Conservation (phyloP, 768 basidiomycete species). For the Phallus indusiatus region DNA sequence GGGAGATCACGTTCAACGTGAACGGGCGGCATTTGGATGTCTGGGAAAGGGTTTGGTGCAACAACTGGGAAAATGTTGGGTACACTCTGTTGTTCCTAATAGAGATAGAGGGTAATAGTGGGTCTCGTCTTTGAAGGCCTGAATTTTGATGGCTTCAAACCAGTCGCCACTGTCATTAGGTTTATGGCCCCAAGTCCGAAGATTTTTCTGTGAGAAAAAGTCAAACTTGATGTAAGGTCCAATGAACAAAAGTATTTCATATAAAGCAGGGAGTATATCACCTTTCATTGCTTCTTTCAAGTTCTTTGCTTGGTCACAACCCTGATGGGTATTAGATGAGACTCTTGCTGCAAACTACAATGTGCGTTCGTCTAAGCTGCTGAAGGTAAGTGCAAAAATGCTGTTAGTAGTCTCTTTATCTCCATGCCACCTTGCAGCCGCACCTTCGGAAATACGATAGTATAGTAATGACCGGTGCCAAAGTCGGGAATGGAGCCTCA, state of each 20-base stretch:
- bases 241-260: not conserved
- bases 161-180: not conserved
- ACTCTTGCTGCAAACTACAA: not conserved
- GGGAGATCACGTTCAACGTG: no score
- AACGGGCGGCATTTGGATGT: no score
- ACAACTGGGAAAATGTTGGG: no score
- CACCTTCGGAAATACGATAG: no score
- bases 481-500: not conserved
- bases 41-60: no score
- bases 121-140: no score
- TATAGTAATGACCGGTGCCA: not conserved
- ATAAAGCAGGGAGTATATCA: not conserved
- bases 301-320: not conserved
- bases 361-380: not conserved
- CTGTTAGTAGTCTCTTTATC: no score
- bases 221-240: not conserved
- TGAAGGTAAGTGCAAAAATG: not conserved
- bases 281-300: not conserved
- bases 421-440: no score
- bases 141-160: not conserved
- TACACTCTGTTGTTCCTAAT: no score
- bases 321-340: not conserved
- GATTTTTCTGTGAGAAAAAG: not conserved
- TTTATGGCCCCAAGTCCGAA: not conserved
- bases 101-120: no score